Conservation (phyloP, 1,284 basidiomycete species). For the Cutaneotrichosporon sp. region DNA sequence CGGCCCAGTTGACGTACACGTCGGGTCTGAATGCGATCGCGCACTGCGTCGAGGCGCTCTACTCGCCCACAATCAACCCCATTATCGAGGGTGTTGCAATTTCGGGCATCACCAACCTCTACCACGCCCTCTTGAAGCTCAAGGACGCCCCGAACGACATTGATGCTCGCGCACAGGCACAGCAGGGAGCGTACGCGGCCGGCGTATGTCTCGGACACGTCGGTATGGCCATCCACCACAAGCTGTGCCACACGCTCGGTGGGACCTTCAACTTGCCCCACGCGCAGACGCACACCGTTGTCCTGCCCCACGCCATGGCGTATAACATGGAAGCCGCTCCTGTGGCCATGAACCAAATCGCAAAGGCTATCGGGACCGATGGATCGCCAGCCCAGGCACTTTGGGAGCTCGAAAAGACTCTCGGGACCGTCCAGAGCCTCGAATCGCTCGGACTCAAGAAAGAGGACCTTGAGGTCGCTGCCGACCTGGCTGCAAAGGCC, state of each 20-base stretch:
- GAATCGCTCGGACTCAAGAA: conserved; percentile 56
- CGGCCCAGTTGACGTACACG: conserved; percentile 54
- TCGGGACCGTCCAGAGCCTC: conserved; percentile 53
- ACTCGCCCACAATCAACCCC: conserved; percentile 54
- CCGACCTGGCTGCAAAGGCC: conserved; percentile 54
- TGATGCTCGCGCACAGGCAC: conserved; percentile 54
- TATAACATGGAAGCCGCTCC: conserved; percentile 55
- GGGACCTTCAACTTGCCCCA: conserved; percentile 57
- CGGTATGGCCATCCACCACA: conserved; percentile 57
- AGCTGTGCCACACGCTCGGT: conserved; percentile 56
- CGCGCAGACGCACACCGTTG: conserved; percentile 57
- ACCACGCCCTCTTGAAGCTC: conserved; percentile 50
- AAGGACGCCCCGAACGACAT: conserved; percentile 42
- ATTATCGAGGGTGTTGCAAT: conserved; percentile 55
- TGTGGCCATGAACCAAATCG: conserved; percentile 52
- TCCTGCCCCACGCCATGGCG: conserved; percentile 56
- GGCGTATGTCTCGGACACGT: conserved; percentile 54
- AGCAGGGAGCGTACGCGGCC: conserved; percentile 56
- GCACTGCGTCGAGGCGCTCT: conserved; percentile 56
- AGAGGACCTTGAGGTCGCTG: conserved; percentile 55
- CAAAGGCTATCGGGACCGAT: conserved; percentile 44
- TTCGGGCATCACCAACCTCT: conserved; percentile 53
- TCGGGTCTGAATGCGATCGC: conserved; percentile 58
- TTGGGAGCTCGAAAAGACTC: conserved; percentile 54
- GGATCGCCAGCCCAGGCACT: conserved; percentile 52